Evolutionary conservation across 1,284 basidiomycete genomes (phyloP).

Genomic region (Trichosporon inkin): DNA sequence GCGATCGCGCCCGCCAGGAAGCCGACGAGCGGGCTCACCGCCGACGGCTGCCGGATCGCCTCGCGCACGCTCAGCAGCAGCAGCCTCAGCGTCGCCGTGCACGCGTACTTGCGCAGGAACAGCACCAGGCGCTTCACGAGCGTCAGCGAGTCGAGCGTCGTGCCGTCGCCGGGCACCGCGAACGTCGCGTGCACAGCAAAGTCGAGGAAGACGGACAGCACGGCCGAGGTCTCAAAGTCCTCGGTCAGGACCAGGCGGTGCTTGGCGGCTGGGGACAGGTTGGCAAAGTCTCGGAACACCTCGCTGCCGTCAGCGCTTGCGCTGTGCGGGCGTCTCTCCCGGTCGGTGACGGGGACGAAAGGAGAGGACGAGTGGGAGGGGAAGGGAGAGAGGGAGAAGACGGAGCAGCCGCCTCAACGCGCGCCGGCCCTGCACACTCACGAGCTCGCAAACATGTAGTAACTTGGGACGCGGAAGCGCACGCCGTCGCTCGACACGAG

Average conservation of each 20-base stretch:
- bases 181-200: constrained; percentile 13
- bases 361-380: neutral
- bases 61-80: constrained; percentile 15
- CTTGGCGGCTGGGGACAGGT: neutral
- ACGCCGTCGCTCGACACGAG: constrained; percentile 18
- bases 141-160: constrained; percentile 15
- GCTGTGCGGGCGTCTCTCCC: neutral
- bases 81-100: constrained; percentile 10
- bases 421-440: too few relatives aligned
- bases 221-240: constrained; percentile 8
- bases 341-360: neutral
- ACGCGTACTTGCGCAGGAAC: constrained; percentile 18
- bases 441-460: constrained; percentile 19
- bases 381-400: neutral
- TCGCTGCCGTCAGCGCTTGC: constrained; percentile 5
- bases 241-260: constrained; percentile 11
- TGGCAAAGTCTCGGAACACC: constrained; percentile 14
- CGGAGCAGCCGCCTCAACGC: too few relatives aligned
- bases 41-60: constrained; percentile 11
- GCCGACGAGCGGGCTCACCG: constrained; percentile 12
- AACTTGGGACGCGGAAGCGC: constrained; percentile 20
- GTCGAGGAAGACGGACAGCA: constrained; percentile 18
- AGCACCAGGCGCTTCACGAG: constrained; percentile 9
- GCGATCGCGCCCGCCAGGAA: constrained; percentile 21
- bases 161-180: constrained; percentile 19